Evolutionary conservation across 2,329 filamentous ascomycete genomes (phyloP), one percentile per base, ranked within the genome.

Genomic region (Bimuria novae-zelandiae): DNA sequence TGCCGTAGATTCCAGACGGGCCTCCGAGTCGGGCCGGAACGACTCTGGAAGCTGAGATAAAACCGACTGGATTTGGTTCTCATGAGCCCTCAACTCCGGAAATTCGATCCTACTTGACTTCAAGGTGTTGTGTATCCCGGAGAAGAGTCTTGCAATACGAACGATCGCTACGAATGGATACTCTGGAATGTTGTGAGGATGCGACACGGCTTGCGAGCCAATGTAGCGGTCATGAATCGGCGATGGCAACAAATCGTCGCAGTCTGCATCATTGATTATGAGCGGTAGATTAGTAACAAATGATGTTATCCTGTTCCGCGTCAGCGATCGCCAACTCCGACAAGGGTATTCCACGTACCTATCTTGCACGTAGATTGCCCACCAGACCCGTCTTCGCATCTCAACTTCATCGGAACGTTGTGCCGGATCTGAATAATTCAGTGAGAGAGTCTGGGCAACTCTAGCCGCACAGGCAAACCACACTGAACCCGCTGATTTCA

Each of bases 281-380:
- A 89, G 84, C 0, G 93, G 91, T 45, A 89, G 86, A 7, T 90
- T 89, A 29, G 92, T 80, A 69, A 96, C 92, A 11, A 96, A 79
- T 0, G 91, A 87, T 44, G 95, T 77, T 22, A 89, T 82, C 57
- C 85, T 87, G 64, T 32, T n/a, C n/a, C 17, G 30, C 17, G 60
- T 74, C 48, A 77, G 70, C 56, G 35, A 22, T 17, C 1, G 10
- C 43, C 16, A 42, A 25, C 14, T 7, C 19, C 16, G 4, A 1
- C 16, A 2, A n/a, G n/a, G n/a, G n/a, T n/a, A n/a, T n/a, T n/a
- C n/a, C 4, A 25, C 79, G 68, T 70, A 87, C 85, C 92, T 85
- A 75, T 99, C 94, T 77, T 92, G 86, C 39, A 91, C 85, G 74
- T 97, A 97, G 51, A 96, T 84, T 12, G 90, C 86, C 92, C 94